Conservation (phyloP, 2,329 filamentous ascomycete genomes). For the Exophiala dermatitidis region DNA sequence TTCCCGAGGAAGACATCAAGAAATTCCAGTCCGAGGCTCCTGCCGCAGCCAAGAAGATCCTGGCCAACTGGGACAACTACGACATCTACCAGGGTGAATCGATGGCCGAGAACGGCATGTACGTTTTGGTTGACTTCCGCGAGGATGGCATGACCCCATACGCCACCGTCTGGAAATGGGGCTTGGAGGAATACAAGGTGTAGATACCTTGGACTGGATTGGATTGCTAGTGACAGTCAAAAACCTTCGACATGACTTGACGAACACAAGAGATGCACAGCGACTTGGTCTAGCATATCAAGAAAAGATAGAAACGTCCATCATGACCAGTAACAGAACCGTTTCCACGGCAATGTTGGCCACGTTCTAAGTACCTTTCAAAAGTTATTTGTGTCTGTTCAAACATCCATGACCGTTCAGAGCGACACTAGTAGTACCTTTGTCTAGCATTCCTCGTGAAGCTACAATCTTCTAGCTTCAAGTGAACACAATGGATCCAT, state of each 20-base stretch:
- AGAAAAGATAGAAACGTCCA: conserved; percentile 6
- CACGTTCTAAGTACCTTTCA: too few relatives aligned
- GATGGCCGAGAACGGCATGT: conserved; percentile 94
- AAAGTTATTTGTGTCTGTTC: too few relatives aligned
- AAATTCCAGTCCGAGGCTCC: conserved; percentile 72
- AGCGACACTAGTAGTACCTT: too few relatives aligned
- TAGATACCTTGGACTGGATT: conserved; percentile 43
- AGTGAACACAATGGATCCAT: too few relatives aligned
- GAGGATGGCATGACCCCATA: conserved; percentile 90
- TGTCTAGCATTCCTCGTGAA: too few relatives aligned
- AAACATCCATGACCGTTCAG: too few relatives aligned
- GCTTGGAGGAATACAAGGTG: conserved; percentile 82
- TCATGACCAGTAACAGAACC: not conserved
- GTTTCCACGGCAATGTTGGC: not conserved
- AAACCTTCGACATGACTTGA: conserved; percentile 5
- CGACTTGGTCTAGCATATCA: conserved; percentile 7
- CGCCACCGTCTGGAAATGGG: conserved; percentile 91
- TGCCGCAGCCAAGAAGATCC: conserved; percentile 70
- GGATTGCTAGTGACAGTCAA: not conserved
- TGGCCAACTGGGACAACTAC: conserved; percentile 91
- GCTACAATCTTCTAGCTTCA: too few relatives aligned
- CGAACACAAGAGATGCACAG: conserved; percentile 7
- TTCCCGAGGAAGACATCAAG: conserved; percentile 59
- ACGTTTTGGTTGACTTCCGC: conserved; percentile 60
- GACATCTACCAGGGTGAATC: conserved; percentile 89